Evolutionary conservation across 306 rosid genomes (phyloP).

Genomic region (Cucumis cinereus): DNA sequence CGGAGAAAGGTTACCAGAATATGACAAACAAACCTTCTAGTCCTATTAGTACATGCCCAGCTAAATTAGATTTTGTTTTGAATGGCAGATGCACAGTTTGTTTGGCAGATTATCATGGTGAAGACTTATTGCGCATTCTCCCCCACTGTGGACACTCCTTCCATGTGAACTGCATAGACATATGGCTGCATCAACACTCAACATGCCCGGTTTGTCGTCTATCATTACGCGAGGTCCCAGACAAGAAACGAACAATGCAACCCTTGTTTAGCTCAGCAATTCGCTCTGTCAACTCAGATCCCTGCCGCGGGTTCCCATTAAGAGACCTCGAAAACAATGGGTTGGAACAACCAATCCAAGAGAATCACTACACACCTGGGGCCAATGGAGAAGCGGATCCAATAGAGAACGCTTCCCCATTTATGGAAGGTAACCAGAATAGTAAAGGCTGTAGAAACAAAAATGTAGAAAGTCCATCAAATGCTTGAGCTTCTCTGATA

Average conservation of each 20-base stretch:
- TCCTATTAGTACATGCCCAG: conserved; percentile 7
- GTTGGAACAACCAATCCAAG: conserved; percentile 30
- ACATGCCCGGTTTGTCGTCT: conserved; percentile 91
- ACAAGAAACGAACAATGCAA: conserved; percentile 43
- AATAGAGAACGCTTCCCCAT: conserved; percentile 24
- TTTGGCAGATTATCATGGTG: conserved; percentile 61
- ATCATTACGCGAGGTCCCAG: conserved; percentile 45
- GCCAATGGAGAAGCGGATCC: conserved; percentile 28
- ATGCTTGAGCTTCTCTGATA: conserved; percentile 14
- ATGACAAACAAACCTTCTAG: neutral
- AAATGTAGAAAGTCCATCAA: conserved; percentile 76
- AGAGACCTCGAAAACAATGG: conserved; percentile 28
- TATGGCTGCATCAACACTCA: conserved; percentile 84
- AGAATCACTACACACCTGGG: conserved; percentile 30
- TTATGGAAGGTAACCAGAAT: conserved; percentile 24
- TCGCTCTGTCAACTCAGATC: conserved; percentile 38
- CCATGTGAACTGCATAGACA: conserved; percentile 79
- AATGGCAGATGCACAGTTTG: conserved; percentile 69
- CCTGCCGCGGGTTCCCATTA: conserved; percentile 25
- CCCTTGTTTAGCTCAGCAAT: conserved; percentile 58
- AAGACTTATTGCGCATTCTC: conserved; percentile 71
- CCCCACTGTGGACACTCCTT: conserved; percentile 84
- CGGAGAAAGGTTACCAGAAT: neutral
- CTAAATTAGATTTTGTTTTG: conserved; percentile 10
- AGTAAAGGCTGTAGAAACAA: conserved; percentile 45